These are phyloP conservation scores for Linum trigynum DNA, from an alignment of 345 rosid genomes.

Conservation along the genomic window DNA sequence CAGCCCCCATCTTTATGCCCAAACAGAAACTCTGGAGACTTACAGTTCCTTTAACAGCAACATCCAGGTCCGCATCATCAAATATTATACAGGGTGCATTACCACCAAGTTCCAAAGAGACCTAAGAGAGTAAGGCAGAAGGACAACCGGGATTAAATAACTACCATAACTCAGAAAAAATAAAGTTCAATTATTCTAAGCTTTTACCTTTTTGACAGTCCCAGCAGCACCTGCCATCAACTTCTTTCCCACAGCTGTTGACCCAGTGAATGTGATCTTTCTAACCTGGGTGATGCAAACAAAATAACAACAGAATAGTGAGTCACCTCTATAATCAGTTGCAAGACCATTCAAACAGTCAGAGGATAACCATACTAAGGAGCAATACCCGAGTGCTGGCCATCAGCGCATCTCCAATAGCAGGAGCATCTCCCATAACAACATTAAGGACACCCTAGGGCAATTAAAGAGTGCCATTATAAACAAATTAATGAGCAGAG, in stretches of 20 bases:
- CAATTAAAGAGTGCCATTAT: conserved; percentile 9
- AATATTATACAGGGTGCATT: conserved; percentile 96
- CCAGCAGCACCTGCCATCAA: conserved; percentile 93
- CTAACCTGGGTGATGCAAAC: conserved; percentile 51
- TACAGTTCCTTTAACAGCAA: conserved; percentile 94
- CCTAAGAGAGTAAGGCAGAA: conserved; percentile 26
- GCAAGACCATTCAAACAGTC: conserved; percentile 6
- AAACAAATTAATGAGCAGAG: conserved; percentile 9
- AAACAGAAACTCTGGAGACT: conserved; percentile 18
- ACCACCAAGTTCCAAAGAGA: conserved; percentile 95
- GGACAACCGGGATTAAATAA: conserved; percentile 12
- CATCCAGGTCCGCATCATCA: conserved; percentile 89
- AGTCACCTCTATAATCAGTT: conserved; percentile 4
- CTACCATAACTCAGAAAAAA: conserved; percentile 6
- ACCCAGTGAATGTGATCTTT: conserved; percentile 89
- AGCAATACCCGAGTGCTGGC: conserved; percentile 59
- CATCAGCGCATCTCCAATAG: conserved; percentile 76
- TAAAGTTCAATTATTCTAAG: conserved; percentile 6
- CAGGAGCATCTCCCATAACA: conserved; percentile 85
- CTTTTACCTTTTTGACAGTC: conserved; percentile 77
- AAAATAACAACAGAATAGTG: conserved; percentile 12
- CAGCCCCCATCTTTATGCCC: background rate
- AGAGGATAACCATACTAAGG: conserved; percentile 6
- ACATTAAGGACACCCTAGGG: conserved; percentile 73
- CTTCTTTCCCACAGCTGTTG: conserved; percentile 95